Evolutionary conservation across 768 basidiomycete genomes (phyloP).

Genomic region (Boletus tomentosulus): DNA sequence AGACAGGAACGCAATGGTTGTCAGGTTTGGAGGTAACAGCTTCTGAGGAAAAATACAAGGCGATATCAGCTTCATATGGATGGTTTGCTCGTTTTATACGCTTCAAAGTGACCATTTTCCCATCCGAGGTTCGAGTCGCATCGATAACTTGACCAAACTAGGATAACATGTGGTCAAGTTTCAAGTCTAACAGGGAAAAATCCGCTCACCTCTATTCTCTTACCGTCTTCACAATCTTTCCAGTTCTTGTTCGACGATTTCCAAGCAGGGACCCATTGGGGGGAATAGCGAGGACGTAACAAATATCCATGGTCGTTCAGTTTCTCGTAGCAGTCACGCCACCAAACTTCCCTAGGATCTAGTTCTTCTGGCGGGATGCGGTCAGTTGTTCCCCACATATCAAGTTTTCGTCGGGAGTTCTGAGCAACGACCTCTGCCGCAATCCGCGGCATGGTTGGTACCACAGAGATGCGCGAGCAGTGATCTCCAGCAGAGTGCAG

Average conservation of each 20-base stretch:
- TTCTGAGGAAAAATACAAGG: conserved; percentile 15
- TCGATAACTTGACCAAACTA: too few species aligned
- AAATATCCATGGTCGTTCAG: conserved; percentile 7
- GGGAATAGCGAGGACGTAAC: conserved; percentile 12
- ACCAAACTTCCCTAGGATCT: conserved; percentile 8
- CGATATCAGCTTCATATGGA: conserved; percentile 25
- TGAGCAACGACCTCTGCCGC: background rate
- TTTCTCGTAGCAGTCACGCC: conserved; percentile 7
- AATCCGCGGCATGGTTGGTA: background rate
- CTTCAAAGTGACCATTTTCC: conserved; percentile 29
- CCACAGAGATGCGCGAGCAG: background rate
- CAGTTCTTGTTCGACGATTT: background rate
- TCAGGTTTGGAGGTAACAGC: background rate
- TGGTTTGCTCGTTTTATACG: conserved; percentile 1
- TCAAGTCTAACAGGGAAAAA: too few species aligned
- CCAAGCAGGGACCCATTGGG: conserved; percentile 13
- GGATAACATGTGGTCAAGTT: too few species aligned
- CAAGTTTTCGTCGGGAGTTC: background rate
- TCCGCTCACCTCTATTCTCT: conserved; percentile 5
- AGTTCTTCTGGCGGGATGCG: conserved; percentile 3
- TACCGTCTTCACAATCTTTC: background rate
- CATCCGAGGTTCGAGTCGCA: conserved; percentile 29
- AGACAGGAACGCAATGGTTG: conserved; percentile 28
- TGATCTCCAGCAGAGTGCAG: background rate
- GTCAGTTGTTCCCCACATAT: background rate